phyloP scores from a whole-genome alignment of 495 filamentous ascomycete species.

The Coniosporium apollinis region DNA sequence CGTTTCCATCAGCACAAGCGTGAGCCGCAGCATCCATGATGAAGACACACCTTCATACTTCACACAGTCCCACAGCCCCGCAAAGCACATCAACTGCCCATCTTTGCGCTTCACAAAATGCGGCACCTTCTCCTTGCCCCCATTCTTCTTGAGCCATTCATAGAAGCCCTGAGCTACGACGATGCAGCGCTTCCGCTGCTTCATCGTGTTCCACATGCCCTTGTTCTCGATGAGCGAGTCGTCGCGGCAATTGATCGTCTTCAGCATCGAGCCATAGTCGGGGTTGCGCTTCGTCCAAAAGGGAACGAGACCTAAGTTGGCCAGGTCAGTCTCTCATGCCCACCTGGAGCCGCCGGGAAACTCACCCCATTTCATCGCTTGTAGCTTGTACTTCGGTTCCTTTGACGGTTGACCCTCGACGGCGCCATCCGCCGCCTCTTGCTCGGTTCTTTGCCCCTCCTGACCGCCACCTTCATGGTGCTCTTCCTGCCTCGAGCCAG shows the following conservation, averaged over 20 bases:
- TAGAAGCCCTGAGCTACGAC: slow-evolving; percentile 86
- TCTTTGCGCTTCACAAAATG: slow-evolving; percentile 71
- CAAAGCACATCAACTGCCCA: slow-evolving; percentile 71
- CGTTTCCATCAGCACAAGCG: background rate
- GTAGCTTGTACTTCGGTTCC: slow-evolving; percentile 54
- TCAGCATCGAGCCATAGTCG: slow-evolving; percentile 57
- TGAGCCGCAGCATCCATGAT: slow-evolving; percentile 1
- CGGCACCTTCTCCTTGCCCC: slow-evolving; percentile 62
- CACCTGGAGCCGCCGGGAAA: background rate
- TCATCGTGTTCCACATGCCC: slow-evolving; percentile 89
- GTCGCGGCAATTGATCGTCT: slow-evolving; percentile 89
- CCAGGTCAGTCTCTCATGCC: background rate
- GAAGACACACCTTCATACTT: slow-evolving; percentile 47
- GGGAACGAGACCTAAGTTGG: slow-evolving; percentile 50
- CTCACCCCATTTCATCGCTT: slow-evolving; percentile 79
- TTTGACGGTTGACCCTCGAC: slow-evolving; percentile 10
- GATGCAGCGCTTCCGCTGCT: slow-evolving; percentile 70
- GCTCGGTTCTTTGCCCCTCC: background rate
- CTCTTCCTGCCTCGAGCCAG: slow-evolving; percentile 15
- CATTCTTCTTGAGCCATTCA: slow-evolving; percentile 80
- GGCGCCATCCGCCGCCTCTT: background rate
- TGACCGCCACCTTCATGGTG: slow-evolving; percentile 9
- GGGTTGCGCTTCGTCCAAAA: slow-evolving; percentile 81
- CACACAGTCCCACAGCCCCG: slow-evolving; percentile 83
- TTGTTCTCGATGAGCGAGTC: slow-evolving; percentile 61